Evolutionary conservation across 106 monocot species (phyloP).

Genomic region (Phalaenopsis aphrodite): DNA sequence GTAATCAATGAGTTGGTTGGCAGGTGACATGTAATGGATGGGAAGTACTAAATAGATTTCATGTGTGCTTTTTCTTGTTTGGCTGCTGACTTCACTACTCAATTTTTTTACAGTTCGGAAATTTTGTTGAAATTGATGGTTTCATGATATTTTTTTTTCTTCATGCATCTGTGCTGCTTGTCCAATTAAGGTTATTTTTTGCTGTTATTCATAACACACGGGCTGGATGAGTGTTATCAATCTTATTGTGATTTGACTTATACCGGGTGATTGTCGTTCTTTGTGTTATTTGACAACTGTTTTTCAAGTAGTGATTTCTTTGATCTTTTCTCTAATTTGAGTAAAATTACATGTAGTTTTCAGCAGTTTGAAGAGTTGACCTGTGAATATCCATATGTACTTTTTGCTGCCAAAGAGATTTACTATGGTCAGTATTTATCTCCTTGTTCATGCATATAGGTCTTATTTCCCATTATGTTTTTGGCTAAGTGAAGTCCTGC

Average conservation of each 20-base stretch:
- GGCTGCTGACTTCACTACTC: not conserved
- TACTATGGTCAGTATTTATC: constrained; percentile 9
- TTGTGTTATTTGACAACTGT: not conserved
- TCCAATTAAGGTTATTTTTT: too few relatives aligned
- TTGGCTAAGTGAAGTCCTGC: not conserved
- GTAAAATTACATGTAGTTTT: constrained; percentile 3
- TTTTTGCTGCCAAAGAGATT: constrained; percentile 1
- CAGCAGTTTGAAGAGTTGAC: constrained; percentile 7
- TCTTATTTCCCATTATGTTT: not conserved
- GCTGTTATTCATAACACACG: not conserved
- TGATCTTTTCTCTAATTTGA: not conserved
- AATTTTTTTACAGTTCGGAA: not conserved
- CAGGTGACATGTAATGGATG: too few relatives aligned
- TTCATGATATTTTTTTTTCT: not conserved
- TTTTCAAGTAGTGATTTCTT: constrained; percentile 1
- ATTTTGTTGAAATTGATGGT: not conserved
- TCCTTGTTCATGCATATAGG: not conserved
- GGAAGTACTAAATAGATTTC: not conserved
- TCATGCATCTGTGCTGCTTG: not conserved
- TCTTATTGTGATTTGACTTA: not conserved
- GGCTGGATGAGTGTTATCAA: not conserved
- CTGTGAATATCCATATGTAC: not conserved
- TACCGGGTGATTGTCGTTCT: not conserved
- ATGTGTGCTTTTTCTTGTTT: not conserved
- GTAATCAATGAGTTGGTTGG: too few relatives aligned